Evolutionary conservation across 1,284 basidiomycete species (phyloP).

Genomic region (Omphalotus olearius): DNA sequence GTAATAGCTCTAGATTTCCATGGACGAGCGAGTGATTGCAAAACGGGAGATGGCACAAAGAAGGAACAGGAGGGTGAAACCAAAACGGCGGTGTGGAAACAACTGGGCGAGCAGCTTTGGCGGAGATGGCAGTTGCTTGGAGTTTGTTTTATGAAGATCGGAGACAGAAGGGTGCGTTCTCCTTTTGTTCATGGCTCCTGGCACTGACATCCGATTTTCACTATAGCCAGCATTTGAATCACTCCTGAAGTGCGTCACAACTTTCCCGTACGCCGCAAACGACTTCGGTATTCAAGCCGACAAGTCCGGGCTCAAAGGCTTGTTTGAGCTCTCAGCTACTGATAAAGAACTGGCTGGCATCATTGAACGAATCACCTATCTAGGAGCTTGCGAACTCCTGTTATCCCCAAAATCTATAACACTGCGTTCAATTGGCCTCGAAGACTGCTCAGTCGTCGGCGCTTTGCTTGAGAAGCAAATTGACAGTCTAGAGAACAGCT

Average conservation of each 20-base stretch:
- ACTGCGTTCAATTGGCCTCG: conserved; percentile 23
- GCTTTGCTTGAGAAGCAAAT: conserved; percentile 61
- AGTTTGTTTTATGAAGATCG: conserved; percentile 68
- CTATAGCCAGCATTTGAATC: conserved; percentile 56
- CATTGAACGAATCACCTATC: conserved; percentile 62
- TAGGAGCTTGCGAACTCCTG: conserved; percentile 61
- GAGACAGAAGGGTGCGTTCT: conserved; percentile 57
- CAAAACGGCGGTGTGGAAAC: conserved; percentile 49
- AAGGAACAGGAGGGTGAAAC: conserved; percentile 23
- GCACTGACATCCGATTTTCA: neutral
- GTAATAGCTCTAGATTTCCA: conserved; percentile 36
- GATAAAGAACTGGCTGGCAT: conserved; percentile 53
- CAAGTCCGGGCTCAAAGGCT: conserved; percentile 20
- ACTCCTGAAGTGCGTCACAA: conserved; percentile 46
- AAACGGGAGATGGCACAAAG: conserved; percentile 8
- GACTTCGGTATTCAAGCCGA: conserved; percentile 31
- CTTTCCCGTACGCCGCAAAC: conserved; percentile 46
- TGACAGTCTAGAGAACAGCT: conserved; percentile 43
- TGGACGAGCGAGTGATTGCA: conserved; percentile 15
- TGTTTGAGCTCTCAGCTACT: conserved; percentile 35
- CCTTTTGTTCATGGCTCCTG: neutral
- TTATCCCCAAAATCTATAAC: conserved; percentile 44
- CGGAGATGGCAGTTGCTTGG: conserved; percentile 78
- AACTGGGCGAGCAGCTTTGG: conserved; percentile 59
- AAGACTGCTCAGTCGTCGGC: conserved; percentile 36